Evolutionary conservation across 257 asterid species (phyloP).

Genomic region (Cruciata laevipes): DNA sequence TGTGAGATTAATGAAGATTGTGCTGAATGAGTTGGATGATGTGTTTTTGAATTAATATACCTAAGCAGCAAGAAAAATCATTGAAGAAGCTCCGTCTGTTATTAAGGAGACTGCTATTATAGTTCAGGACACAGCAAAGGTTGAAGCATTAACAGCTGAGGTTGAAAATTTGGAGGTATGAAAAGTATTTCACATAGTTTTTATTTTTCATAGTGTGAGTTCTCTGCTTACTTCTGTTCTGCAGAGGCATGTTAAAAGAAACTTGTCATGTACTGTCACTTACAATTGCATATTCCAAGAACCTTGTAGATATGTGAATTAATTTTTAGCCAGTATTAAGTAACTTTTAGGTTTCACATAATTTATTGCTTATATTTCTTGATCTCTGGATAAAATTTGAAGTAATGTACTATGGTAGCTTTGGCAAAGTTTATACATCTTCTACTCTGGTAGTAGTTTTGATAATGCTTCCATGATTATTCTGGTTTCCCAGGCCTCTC

Average conservation of each 20-base stretch:
- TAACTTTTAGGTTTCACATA: neutral
- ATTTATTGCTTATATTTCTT: neutral
- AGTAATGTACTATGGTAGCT: neutral
- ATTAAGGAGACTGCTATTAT: conserved; percentile 93
- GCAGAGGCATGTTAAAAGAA: neutral
- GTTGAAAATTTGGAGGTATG: conserved; percentile 74
- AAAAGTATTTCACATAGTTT: neutral
- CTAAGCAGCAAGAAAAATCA: conserved; percentile 86
- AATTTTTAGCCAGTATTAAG: neutral
- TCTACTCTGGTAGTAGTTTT: neutral
- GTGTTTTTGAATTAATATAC: too few relatives aligned
- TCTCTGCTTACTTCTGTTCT: neutral
- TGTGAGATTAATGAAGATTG: too few relatives aligned
- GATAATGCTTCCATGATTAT: neutral
- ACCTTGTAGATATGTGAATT: neutral
- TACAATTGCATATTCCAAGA: too few relatives aligned
- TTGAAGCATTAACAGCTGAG: conserved; percentile 77
- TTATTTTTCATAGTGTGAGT: neutral
- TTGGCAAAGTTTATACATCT: neutral
- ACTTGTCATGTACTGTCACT: neutral
- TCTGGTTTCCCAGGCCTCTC: conserved; percentile 47
- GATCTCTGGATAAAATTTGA: neutral
- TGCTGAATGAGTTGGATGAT: too few relatives aligned
- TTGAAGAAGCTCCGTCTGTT: conserved; percentile 96
- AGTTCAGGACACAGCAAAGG: conserved; percentile 80